Base-by-base conservation (phyloP, 306 rosid species). In the Rosa rugosa region DNA sequence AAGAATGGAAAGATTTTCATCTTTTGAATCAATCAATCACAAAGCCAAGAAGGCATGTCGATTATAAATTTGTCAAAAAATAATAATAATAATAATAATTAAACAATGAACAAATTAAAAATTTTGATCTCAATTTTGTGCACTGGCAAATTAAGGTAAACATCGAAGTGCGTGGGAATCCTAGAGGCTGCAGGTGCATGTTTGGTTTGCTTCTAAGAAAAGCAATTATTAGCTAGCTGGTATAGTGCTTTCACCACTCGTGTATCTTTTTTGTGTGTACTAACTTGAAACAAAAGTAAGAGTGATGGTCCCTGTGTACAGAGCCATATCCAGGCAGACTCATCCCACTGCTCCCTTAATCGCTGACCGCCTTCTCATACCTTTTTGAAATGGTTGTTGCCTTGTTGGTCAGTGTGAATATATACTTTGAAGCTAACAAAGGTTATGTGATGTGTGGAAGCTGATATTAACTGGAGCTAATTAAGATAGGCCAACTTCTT, bases 191-290 rank as follows among this genome's bases (percentile, higher is more conserved):
- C 59, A 53, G 1, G 6, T 62, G 68, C 42, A 27, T 7, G 2
- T 63, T 84, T 79, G 75, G 81, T 86, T 87, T 8, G 87, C 97
- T 88, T 92, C 89, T 77, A 92, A 90, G 94, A 82, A 87, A 92
- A 88, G 97, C 84, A 83, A 83, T 72, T 31, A 27, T 72, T 31
- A 27, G 42, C 68, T 62, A 25, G 68, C 42, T 67, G 57, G 70
- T 75, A 25, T 65, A 66, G 71, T 63, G 76, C 75, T 80, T 66
- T 80, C 34, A 64, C 72, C 46, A 42, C 68, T 59, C 20, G 63
- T 34, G 31, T 16, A 51, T 75, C 13, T 78, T 72, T 46, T 31
- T 9, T 40, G 3, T 54, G 63, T 67, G 38, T 49, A 56, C 80
- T 51, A 67, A 76, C 86, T 72, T 65, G 53, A 69, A 80, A 60